Evolutionary conservation across 441 rosid species (phyloP).

Genomic region (Bruguiera hainesii): DNA sequence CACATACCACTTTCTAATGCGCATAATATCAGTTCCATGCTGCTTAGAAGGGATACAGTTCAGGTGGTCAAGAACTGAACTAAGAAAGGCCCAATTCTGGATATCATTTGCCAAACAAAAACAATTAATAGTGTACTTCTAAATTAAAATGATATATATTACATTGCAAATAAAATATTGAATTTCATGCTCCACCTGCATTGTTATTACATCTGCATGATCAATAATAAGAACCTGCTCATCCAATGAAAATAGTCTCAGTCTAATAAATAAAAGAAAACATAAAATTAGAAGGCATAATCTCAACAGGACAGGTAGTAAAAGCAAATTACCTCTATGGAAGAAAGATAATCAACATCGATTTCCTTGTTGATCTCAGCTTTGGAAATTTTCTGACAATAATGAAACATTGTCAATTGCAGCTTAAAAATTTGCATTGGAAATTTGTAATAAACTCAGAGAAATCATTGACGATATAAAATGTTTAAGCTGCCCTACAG

Average conservation of each 20-base stretch:
- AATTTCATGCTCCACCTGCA: slow-evolving; percentile 64
- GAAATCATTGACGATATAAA: not conserved
- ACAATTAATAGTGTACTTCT: slow-evolving; percentile 6
- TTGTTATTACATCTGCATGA: slow-evolving; percentile 87
- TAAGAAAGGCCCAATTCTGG: slow-evolving; percentile 84
- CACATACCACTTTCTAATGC: slow-evolving; percentile 78
- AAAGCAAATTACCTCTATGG: slow-evolving; percentile 68
- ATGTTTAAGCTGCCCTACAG: not conserved
- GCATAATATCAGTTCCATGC: slow-evolving; percentile 87
- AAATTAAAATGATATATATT: slow-evolving; percentile 3
- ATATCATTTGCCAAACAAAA: slow-evolving; percentile 24
- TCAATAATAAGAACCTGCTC: slow-evolving; percentile 86
- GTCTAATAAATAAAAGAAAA: slow-evolving; percentile 8
- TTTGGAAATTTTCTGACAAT: slow-evolving; percentile 67
- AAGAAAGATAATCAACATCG: slow-evolving; percentile 86
- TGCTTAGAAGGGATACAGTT: slow-evolving; percentile 75
- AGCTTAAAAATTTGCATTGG: not conserved
- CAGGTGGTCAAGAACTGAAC: slow-evolving; percentile 56
- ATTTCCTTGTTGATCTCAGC: slow-evolving; percentile 60
- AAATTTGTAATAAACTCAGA: not conserved
- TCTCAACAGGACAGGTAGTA: slow-evolving; percentile 9
- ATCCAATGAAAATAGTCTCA: slow-evolving; percentile 15
- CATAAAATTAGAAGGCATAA: not conserved
- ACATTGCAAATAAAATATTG: slow-evolving; percentile 19
- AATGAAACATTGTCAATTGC: slow-evolving; percentile 14